Evolutionary conservation across 306 rosid species (phyloP).

Genomic region (Ceratonia siliqua): DNA sequence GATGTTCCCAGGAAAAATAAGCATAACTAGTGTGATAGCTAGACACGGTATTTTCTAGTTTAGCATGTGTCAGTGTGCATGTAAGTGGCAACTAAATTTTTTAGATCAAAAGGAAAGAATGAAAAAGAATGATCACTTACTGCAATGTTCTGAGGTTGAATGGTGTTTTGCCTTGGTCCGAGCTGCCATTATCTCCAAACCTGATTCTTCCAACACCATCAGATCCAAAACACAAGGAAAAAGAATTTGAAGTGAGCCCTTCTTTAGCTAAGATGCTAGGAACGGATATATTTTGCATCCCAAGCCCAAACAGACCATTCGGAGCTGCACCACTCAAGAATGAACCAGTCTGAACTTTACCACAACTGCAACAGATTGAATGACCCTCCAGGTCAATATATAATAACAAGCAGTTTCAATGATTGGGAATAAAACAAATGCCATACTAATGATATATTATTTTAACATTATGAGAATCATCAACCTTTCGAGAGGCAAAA

Average conservation of each 20-base stretch:
- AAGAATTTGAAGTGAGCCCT: constrained; percentile 67
- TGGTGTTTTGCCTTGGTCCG: constrained; percentile 70
- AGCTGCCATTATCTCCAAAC: constrained; percentile 77
- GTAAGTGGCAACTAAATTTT: constrained; percentile 16
- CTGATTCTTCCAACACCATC: constrained; percentile 71
- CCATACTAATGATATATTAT: background rate
- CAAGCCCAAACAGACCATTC: constrained; percentile 86
- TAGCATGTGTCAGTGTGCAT: background rate
- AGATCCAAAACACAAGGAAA: constrained; percentile 87
- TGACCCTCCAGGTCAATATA: too few species aligned
- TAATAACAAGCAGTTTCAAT: background rate
- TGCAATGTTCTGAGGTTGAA: constrained; percentile 41
- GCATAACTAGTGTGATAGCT: constrained; percentile 24
- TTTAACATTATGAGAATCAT: too few species aligned
- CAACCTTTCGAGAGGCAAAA: too few species aligned
- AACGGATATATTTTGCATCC: constrained; percentile 63
- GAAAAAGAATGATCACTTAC: constrained; percentile 50
- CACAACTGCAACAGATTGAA: constrained; percentile 69
- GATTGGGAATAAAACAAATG: constrained; percentile 21
- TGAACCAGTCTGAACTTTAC: constrained; percentile 74
- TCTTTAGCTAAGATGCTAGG: constrained; percentile 77
- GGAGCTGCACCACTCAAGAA: constrained; percentile 78
- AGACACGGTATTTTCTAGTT: constrained; percentile 7
- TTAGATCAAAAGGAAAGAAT: constrained; percentile 22
- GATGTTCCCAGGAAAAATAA: constrained; percentile 27